Percentiles rank a stretch among this genome's conserved stretches.
Evolutionary conservation across 2,329 filamentous ascomycete genomes (phyloP).

Genomic region (Tolypocladium inflatum): DNA sequence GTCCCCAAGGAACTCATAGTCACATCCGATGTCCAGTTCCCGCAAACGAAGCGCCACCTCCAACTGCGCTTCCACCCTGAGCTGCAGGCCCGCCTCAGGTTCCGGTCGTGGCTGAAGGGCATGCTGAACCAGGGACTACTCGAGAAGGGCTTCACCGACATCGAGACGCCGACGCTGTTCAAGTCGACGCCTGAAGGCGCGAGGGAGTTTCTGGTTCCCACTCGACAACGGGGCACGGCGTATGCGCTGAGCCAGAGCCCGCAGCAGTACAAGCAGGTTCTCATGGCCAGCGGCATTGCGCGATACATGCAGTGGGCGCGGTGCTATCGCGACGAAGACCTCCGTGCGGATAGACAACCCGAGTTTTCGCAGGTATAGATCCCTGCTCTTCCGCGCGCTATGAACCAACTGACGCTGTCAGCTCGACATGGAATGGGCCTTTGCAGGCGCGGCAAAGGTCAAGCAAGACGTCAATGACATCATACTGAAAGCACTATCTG

Average conservation of each 20-base stretch:
- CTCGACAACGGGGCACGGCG: slow-evolving; percentile 61
- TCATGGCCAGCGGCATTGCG: slow-evolving; percentile 81
- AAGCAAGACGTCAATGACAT: slow-evolving; percentile 25
- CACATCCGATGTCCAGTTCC: slow-evolving; percentile 63
- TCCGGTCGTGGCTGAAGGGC: slow-evolving; percentile 53
- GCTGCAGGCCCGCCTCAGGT: slow-evolving; percentile 58
- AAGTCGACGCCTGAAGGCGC: slow-evolving; percentile 97
- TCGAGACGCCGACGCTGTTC: slow-evolving; percentile 91
- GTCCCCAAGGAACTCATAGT: slow-evolving; percentile 60
- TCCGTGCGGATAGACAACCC: slow-evolving; percentile 84
- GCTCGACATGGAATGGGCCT: slow-evolving; percentile 91
- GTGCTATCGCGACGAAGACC: slow-evolving; percentile 92
- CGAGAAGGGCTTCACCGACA: slow-evolving; percentile 56
- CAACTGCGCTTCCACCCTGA: slow-evolving; percentile 68
- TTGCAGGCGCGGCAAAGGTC: slow-evolving; percentile 46
- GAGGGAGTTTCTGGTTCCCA: slow-evolving; percentile 88
- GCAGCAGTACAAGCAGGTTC: slow-evolving; percentile 96
- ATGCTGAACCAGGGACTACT: slow-evolving; percentile 45
- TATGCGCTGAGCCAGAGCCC: slow-evolving; percentile 95
- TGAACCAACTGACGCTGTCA: slow-evolving; percentile 21
- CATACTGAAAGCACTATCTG: slow-evolving; percentile 16
- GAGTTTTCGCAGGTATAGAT: slow-evolving; percentile 77
- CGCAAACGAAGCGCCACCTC: slow-evolving; percentile 67
- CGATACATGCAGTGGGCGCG: slow-evolving; percentile 88
- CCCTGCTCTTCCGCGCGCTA: background rate